These are phyloP conservation scores for Geotrichum citri-aurantii DNA, from an alignment of 1,139 yeast genomes.

Conservation along the genomic window DNA sequence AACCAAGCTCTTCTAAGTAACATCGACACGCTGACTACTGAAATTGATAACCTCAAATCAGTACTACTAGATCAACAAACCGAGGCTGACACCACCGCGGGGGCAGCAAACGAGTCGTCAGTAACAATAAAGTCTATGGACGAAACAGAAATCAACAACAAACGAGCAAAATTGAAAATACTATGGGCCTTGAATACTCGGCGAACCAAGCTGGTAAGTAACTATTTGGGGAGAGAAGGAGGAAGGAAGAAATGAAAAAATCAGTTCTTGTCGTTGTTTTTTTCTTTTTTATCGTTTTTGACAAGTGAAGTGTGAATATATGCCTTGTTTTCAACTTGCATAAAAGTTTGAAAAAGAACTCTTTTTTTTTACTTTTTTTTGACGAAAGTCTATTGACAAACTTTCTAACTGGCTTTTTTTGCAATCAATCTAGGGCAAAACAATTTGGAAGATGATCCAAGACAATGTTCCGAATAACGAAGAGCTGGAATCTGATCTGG, in stretches of 20 bases:
- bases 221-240: no score
- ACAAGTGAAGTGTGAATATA: no score
- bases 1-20: conserved; percentile 11
- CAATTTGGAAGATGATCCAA: conserved; percentile 14
- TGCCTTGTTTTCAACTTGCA: no score
- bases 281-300: neutral
- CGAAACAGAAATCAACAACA: neutral
- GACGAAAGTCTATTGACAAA: no score
- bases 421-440: conserved; percentile 5
- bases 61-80: conserved; percentile 1
- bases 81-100: neutral
- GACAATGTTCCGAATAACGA: conserved; percentile 12
- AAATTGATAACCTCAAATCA: conserved; percentile 1
- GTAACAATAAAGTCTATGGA: neutral
- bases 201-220: conserved; percentile 19
- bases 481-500: conserved; percentile 3
- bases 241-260: no score
- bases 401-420: neutral
- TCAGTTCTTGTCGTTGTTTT: neutral
- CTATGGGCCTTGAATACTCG: conserved; percentile 4
- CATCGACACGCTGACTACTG: conserved; percentile 1
- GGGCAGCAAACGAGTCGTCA: neutral
- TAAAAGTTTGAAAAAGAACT: no score
- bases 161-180: conserved; percentile 2
- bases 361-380: no score